A percentile compares a stretch with the other conserved stretches of the same genome.
phyloP scores from a whole-genome alignment of 179 eudicot genomes.

The Sideroxylon spinosum region DNA sequence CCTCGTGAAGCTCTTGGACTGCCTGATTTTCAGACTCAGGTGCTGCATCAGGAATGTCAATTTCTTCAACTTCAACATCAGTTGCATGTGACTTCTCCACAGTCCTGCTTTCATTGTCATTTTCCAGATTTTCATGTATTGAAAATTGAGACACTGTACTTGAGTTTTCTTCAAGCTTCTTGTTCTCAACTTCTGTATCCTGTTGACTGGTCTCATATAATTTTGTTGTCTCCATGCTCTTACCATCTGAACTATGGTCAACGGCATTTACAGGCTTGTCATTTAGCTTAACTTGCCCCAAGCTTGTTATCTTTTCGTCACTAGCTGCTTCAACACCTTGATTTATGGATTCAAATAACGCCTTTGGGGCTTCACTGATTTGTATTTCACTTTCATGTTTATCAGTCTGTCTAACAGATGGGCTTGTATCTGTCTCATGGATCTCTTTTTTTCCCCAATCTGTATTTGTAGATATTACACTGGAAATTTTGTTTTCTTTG shows the following conservation, averaged over 20 bases:
- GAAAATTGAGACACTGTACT: slow-evolving; percentile 8
- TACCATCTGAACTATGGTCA: not conserved
- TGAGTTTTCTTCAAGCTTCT: slow-evolving; percentile 13
- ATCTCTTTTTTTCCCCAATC: slow-evolving; percentile 14
- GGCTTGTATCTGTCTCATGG: slow-evolving; percentile 5
- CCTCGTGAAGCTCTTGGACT: slow-evolving; percentile 9
- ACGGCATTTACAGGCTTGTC: slow-evolving; percentile 5
- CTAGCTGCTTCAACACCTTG: slow-evolving; percentile 14
- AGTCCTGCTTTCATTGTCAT: not conserved
- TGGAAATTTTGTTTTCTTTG: not conserved
- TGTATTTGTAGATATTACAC: not conserved
- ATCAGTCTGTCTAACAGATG: not conserved
- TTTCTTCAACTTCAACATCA: slow-evolving; percentile 13
- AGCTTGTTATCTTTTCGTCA: not conserved
- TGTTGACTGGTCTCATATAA: slow-evolving; percentile 3
- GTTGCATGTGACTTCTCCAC: slow-evolving; percentile 11
- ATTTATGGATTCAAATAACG: slow-evolving; percentile 11
- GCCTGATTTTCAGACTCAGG: slow-evolving; percentile 10
- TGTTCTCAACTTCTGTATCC: slow-evolving; percentile 7
- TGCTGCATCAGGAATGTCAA: not conserved
- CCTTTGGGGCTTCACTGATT: not conserved
- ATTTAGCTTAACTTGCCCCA: slow-evolving; percentile 3
- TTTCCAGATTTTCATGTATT: slow-evolving; percentile 1
- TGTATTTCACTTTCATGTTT: slow-evolving; percentile 6
- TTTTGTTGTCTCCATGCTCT: not conserved